Conservation (phyloP, 768 basidiomycete species). For the Boletellus ananiceps region DNA sequence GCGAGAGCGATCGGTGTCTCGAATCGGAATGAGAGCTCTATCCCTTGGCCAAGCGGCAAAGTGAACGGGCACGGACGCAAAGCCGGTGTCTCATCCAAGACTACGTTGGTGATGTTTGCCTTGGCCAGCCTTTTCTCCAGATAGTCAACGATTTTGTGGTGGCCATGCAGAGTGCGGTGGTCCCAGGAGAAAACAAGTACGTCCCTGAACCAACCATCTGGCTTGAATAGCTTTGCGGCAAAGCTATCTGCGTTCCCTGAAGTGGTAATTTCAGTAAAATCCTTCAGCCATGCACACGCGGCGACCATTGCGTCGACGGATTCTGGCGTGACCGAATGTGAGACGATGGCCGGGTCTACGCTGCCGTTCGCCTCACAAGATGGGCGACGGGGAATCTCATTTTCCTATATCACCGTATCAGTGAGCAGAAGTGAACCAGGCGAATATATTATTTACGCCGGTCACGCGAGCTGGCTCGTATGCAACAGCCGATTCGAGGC, state of each 20-base stretch:
- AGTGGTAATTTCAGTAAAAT: background rate
- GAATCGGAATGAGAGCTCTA: constrained; percentile 4
- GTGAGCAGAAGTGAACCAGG: too few relatives aligned
- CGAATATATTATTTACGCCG: too few relatives aligned
- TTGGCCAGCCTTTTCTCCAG: background rate
- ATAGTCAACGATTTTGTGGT: background rate
- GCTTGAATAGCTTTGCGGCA: background rate
- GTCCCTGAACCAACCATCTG: constrained; percentile 5
- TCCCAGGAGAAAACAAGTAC: constrained; percentile 3
- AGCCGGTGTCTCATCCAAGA: constrained; percentile 1
- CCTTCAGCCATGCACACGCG: background rate
- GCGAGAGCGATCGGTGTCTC: constrained; percentile 2
- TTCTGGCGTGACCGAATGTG: too few relatives aligned
- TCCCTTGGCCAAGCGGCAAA: constrained; percentile 2
- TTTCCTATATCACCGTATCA: too few relatives aligned
- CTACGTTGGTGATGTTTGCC: background rate
- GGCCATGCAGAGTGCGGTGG: constrained; percentile 2
- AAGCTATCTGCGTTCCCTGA: background rate
- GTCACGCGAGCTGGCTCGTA: too few relatives aligned
- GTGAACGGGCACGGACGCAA: background rate
- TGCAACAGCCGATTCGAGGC: too few relatives aligned
- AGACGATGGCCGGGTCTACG: too few relatives aligned
- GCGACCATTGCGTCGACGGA: background rate
- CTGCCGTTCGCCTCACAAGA: too few relatives aligned
- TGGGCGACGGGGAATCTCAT: too few relatives aligned